A percentile compares a stretch with the other conserved stretches of the same genome.
Conservation (phyloP, 2,329 filamentous ascomycete species). For the Colletotrichum sidae region DNA sequence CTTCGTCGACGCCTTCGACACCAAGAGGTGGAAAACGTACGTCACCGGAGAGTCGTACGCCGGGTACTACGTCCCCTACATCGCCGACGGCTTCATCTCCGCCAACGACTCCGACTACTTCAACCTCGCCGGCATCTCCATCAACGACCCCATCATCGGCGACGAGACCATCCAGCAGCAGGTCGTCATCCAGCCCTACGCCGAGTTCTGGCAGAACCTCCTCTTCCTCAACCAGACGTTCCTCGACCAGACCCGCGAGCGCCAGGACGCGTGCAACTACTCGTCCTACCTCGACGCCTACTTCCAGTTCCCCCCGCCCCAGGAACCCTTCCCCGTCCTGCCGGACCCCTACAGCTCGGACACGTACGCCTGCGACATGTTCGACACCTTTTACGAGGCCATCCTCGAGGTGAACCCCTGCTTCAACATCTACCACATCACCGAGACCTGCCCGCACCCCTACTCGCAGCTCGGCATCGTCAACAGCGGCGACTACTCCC, state of each 20-base stretch:
- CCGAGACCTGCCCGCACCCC: constrained; percentile 75
- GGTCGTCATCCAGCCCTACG: constrained; percentile 66
- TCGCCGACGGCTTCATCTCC: constrained; percentile 78
- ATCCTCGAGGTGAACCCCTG: constrained; percentile 75
- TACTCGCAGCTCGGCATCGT: constrained; percentile 80
- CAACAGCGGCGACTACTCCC: constrained; percentile 71
- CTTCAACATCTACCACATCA: constrained; percentile 83
- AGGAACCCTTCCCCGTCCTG: constrained; percentile 63
- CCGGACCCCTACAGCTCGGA: constrained; percentile 55
- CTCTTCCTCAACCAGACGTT: constrained; percentile 74
- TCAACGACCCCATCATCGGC: constrained; percentile 78
- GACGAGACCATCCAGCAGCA: constrained; percentile 57
- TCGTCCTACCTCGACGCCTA: constrained; percentile 69
- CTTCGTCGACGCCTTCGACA: constrained; percentile 76
- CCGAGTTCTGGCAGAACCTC: constrained; percentile 69
- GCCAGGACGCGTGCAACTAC: constrained; percentile 72
- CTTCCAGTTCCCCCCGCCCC: constrained; percentile 71
- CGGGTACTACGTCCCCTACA: constrained; percentile 76
- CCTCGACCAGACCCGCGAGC: constrained; percentile 61
- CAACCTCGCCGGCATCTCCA: constrained; percentile 74
- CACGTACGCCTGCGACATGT: constrained; percentile 65
- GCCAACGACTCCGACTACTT: constrained; percentile 74
- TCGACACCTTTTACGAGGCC: constrained; percentile 65
- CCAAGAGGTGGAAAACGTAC: constrained; percentile 78
- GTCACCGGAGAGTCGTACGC: constrained; percentile 79